phyloP scores from a whole-genome alignment of 1,139 yeast genomes.

The Zygosaccharomyces sapae region DNA sequence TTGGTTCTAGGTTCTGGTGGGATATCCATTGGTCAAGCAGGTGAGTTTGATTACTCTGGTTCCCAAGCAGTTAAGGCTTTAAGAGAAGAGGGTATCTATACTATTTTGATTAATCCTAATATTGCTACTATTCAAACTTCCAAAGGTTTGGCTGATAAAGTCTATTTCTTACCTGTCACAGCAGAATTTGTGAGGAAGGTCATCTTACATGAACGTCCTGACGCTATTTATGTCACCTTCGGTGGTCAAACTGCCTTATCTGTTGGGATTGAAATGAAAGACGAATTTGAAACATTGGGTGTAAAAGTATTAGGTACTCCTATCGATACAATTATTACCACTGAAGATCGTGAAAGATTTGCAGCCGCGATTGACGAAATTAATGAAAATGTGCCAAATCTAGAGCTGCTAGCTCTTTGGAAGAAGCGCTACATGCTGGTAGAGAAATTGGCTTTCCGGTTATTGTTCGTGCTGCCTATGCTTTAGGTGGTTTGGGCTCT shows the following conservation, averaged over 20 bases:
- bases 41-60: conserved; percentile 98
- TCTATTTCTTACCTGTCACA: conserved; percentile 92
- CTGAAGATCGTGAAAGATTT: conserved; percentile 95
- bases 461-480: conserved; percentile 95
- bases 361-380: conserved; percentile 94
- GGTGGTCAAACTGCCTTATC: conserved; percentile 98
- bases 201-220: conserved; percentile 91
- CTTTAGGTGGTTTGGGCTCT: conserved; percentile 96
- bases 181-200: conserved; percentile 96
- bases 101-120: conserved; percentile 92
- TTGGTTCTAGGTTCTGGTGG: conserved; percentile 98
- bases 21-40: conserved; percentile 97
- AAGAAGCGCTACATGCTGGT: conserved; percentile 83
- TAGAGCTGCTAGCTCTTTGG: conserved; percentile 72
- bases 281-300: conserved; percentile 86
- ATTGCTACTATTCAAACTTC: conserved; percentile 99
- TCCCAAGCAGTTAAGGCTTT: conserved; percentile 92
- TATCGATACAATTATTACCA: conserved; percentile 90
- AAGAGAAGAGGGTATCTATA: conserved; percentile 95
- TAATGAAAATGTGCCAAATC: conserved; percentile 90
- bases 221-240: conserved; percentile 92
- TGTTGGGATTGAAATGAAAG: conserved; percentile 93
- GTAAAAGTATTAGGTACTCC: conserved; percentile 96
- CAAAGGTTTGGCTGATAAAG: conserved; percentile 95
- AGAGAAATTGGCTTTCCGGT: conserved; percentile 89